Percentiles rank a stretch among this genome's conserved stretches.
Evolutionary conservation across 306 rosid genomes (phyloP).

Genomic region (Sindora glabra): DNA sequence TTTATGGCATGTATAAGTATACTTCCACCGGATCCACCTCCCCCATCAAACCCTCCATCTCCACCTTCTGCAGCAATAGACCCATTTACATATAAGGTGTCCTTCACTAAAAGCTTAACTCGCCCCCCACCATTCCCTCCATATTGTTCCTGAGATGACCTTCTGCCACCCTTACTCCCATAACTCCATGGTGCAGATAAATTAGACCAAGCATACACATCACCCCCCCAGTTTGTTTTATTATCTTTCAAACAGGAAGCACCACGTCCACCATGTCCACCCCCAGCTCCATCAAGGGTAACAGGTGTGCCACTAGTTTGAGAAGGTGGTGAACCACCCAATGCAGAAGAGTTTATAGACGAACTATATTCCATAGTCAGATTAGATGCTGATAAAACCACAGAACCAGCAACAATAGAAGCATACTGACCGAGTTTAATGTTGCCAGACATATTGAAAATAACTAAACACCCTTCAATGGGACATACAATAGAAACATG

Average conservation of each 20-base stretch:
- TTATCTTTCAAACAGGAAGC: conserved; percentile 78
- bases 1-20: conserved; percentile 63
- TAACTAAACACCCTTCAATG: conserved; percentile 63
- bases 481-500: conserved; percentile 71
- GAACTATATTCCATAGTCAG: conserved; percentile 62
- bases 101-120: conserved; percentile 62
- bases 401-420: conserved; percentile 68
- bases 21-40: conserved; percentile 99
- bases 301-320: conserved; percentile 98
- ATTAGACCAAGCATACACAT: conserved; percentile 96
- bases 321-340: conserved; percentile 91
- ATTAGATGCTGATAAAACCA: conserved; percentile 70
- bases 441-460: conserved; percentile 79
- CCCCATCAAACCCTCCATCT: conserved; percentile 67
- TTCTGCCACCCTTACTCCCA: conserved; percentile 92
- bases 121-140: conserved; percentile 99
- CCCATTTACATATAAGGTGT: conserved; percentile 65
- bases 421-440: conserved; percentile 81
- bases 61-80: conserved; percentile 86
- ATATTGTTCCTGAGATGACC: conserved; percentile 34
- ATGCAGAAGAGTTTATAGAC: conserved; percentile 64
- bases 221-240: conserved; percentile 95
- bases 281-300: conserved; percentile 85
- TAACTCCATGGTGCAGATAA: conserved; percentile 82
- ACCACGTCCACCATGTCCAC: conserved; percentile 99